Percentiles rank a stretch among this genome's conserved stretches.
phyloP scores from a whole-genome alignment of 1,284 basidiomycete species.

The Marasmius oreades region DNA sequence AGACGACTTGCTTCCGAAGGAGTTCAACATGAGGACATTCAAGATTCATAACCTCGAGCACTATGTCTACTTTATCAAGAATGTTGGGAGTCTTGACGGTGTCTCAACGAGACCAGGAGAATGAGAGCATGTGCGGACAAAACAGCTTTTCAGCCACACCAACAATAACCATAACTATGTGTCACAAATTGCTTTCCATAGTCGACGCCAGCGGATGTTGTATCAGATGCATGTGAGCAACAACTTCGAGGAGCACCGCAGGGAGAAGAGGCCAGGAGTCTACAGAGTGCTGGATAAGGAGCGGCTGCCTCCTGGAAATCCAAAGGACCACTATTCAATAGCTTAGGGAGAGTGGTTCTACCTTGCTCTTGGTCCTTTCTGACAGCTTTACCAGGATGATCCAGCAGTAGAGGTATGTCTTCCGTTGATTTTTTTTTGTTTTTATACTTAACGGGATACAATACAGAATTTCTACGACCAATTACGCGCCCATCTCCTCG shows the following conservation, averaged over 20 bases:
- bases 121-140: not conserved
- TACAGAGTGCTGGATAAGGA: not conserved
- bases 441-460: no score
- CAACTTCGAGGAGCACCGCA: not conserved
- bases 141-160: not conserved
- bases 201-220: not conserved
- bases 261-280: not conserved
- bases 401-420: not conserved
- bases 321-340: not conserved
- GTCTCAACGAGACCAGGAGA: not conserved
- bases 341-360: not conserved
- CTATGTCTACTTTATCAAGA: not conserved
- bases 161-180: not conserved
- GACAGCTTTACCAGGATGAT: not conserved
- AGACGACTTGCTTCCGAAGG: not conserved
- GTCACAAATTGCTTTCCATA: not conserved
- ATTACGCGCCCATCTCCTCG: not conserved
- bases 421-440: not conserved
- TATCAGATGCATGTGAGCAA: not conserved
- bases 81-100: not conserved
- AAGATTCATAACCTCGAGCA: not conserved
- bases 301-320: no score
- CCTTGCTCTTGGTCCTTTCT: not conserved
- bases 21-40: not conserved
- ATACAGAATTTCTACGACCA: not conserved